Evolutionary conservation across 176 grass and related monocot species (phyloP), one percentile per base, ranked within the genome.

Genomic region (Triticum timopheevii): DNA sequence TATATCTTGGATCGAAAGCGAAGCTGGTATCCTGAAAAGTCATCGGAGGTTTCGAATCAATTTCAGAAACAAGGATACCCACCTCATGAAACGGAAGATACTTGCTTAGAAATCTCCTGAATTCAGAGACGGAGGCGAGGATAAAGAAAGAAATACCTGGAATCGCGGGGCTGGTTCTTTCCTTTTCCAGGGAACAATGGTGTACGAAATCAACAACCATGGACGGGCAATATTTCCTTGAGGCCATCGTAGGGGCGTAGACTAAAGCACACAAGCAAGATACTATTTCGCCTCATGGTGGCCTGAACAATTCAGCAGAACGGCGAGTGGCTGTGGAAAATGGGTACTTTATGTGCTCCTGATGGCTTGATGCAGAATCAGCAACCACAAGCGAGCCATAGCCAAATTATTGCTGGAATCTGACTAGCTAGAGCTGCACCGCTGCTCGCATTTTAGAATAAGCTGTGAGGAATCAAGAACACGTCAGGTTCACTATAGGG

Each of bases 381-480:
- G 59, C 78, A 76, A 45, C 85, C 85, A 76, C 69, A 50, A 28
- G 40, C 40, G 34, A 74, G 68, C 10, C 50, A 54, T 30, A 61
- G 58, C 40, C 78, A 42, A 80, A 80, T 81, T 20, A 33, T 65
- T 84, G n/a, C 3, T 28, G 87, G 74, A 77, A 88, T 78, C 73
- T 36, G 56, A 83, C 76, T 45, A 56, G 27, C 47, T 77, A 70
- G 50, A 36, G 78, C 42, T 65, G 28, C 28, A 3, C 24, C 58
- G 10, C 39, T 20, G 42, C 8, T 6, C 1, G 19, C 49, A 49
- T 64, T 90, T 64, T 90, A 78, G 33, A 87, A 83, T 79, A 84
- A 78, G 65, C 72, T 24, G 54, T 64, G 65, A 87, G 68, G 89
- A 87, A 91, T 91, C 81, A 73, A 62, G 71, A 54, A 85, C 89